Evolutionary conservation across 768 basidiomycete species (phyloP).

Genomic region (Tricholoma furcatifolium): DNA sequence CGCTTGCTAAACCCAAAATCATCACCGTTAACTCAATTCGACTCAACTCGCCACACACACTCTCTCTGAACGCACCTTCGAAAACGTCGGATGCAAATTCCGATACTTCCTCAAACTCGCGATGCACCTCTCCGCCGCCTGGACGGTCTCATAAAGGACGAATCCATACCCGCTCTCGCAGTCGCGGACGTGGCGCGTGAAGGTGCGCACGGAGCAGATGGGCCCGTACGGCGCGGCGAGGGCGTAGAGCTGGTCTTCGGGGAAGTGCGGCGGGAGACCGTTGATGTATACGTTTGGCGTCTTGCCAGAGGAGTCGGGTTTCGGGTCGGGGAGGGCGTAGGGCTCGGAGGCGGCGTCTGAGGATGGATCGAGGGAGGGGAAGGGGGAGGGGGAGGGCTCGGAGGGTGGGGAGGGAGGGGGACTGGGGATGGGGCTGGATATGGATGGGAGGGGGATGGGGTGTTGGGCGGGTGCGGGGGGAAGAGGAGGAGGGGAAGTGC

Average conservation of each 20-base stretch:
- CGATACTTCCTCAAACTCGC: conserved; percentile 64
- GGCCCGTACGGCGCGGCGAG: conserved; percentile 72
- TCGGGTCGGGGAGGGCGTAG: neutral
- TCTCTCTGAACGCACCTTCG: conserved; percentile 58
- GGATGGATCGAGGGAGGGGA: neutral
- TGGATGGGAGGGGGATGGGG: conserved; percentile 32
- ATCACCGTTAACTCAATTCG: too few species aligned
- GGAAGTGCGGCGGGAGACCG: conserved; percentile 79
- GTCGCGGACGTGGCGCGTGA: conserved; percentile 80
- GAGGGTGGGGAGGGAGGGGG: neutral
- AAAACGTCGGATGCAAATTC: conserved; percentile 84
- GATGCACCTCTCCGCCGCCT: conserved; percentile 75
- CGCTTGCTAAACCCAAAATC: too few species aligned
- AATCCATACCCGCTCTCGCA: conserved; percentile 75
- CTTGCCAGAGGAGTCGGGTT: conserved; percentile 25
- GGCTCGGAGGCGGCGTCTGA: too few species aligned
- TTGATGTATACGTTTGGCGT: conserved; percentile 89
- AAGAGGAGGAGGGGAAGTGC: conserved; percentile 12
- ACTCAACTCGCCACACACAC: neutral
- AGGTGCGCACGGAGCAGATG: conserved; percentile 78
- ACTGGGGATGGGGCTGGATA: conserved; percentile 13
- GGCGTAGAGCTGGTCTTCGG: conserved; percentile 75
- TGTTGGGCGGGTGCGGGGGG: conserved; percentile 31
- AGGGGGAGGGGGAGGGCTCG: neutral
- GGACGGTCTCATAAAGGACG: conserved; percentile 64